These are phyloP conservation scores for Aphanomyces astaci DNA, from an alignment of 352 stramenopile species.

Conservation along the genomic window DNA sequence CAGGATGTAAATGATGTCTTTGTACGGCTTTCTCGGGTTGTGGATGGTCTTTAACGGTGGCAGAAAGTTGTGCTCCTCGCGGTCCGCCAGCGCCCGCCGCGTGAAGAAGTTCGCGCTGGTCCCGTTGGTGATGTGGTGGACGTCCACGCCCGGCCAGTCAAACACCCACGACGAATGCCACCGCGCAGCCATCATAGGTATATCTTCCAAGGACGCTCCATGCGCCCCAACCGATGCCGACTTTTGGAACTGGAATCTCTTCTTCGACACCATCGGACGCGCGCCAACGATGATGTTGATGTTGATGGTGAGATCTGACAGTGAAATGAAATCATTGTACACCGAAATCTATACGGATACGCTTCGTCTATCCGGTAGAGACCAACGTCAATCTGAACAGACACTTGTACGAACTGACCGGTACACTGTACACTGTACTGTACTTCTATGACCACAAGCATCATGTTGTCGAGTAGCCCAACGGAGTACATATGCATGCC, in stretches of 20 bases:
- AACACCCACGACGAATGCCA: conserved; percentile 44
- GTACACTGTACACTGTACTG: no score
- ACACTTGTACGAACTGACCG: no score
- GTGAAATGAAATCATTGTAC: no score
- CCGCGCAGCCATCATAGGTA: neutral
- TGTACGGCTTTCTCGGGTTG: conserved; percentile 66
- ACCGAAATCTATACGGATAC: no score
- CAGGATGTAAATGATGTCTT: conserved; percentile 77
- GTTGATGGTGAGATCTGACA: no score
- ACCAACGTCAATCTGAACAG: no score
- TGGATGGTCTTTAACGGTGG: conserved; percentile 43
- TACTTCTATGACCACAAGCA: no score
- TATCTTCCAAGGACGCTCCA: neutral
- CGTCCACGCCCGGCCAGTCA: conserved; percentile 71
- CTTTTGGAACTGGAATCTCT: conserved; percentile 1
- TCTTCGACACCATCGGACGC: conserved; percentile 1
- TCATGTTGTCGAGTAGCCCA: no score
- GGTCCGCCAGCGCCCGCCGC: conserved; percentile 39
- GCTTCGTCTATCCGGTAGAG: no score
- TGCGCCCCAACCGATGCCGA: neutral
- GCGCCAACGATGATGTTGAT: neutral
- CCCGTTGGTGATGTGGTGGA: conserved; percentile 32
- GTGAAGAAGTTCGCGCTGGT: conserved; percentile 51
- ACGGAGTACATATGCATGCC: no score
- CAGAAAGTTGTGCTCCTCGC: conserved; percentile 55